Base-by-base conservation (phyloP, 306 rosid genomes). In the Arachis hypogaea region DNA sequence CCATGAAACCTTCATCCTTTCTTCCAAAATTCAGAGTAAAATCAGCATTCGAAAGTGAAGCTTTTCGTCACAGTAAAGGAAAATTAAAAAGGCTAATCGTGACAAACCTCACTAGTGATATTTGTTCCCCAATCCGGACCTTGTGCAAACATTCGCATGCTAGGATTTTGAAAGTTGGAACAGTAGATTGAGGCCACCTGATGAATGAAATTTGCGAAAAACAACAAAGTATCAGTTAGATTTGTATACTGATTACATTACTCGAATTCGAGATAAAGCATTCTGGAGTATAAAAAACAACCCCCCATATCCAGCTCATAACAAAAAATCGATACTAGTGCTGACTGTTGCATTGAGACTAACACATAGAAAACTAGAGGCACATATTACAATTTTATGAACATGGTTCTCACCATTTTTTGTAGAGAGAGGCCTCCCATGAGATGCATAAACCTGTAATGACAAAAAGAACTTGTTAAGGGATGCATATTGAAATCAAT, bases 1-100 rank as follows among this genome's bases (percentile, higher is more conserved):
- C 97, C 97, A 92, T 0, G 96, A 81, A 79, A 89, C 81, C 89
- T 92, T 92, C 90, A 87, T 43, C 89, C 97, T 92, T 89, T 79
- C 93, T 87, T 89, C 84, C 96, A 87, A 85, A 91, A 84, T 67
- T 78, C 70, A 66, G 59, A 66, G 72, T 59, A 83, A 78, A 73
- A 73, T 84, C 79, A 87, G 86, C 66, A 52, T 68, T 64, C 16
- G 10, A 71, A 80, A 83, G 29, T 9, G 16, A 80, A 63, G 28
- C 68, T 12, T 71, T 57, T 52, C 11, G 55, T 49, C 54, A 5
- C 44, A 46, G 36, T 58, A 36, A 38, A 50, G 28, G 7, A 52
- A 60, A 43, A 22, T 22, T 11, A 11, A 38, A 54, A 49, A 55
- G 29, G 68, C 66, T 47, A n/a, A 28, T 5, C 14, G 7, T n/a